These are phyloP conservation scores for Suhomyces kilbournensis DNA, from an alignment of 805 yeast genomes.

Conservation along the genomic window DNA sequence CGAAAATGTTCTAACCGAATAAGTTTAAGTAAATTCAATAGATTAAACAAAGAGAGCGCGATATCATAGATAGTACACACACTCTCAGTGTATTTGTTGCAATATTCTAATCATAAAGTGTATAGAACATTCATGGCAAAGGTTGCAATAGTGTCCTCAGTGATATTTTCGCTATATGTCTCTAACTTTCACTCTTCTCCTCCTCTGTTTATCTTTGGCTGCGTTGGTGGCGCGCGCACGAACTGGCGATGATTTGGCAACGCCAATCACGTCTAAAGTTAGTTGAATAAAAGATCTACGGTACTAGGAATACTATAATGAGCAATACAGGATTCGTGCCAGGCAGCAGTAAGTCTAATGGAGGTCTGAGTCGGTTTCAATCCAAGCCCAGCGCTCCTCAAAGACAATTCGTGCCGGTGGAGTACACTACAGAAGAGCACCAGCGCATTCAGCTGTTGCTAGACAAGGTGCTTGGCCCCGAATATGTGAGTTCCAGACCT, in stretches of 20 bases:
- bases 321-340: background rate
- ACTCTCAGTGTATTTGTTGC: no score
- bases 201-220: background rate
- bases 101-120: background rate
- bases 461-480: slow-evolving; percentile 61
- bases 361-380: slow-evolving; percentile 1
- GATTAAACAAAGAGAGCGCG: no score
- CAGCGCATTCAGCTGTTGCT: slow-evolving; percentile 31
- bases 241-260: slow-evolving; percentile 1
- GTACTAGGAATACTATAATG: background rate
- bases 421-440: slow-evolving; percentile 33
- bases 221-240: background rate
- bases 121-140: no score
- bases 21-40: no score
- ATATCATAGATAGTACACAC: no score
- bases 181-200: background rate
- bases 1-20: no score
- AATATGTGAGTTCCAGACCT: slow-evolving; percentile 69
- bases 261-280: background rate
- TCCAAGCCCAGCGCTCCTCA: slow-evolving; percentile 8
- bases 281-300: background rate
- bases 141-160: background rate
- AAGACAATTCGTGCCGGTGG: slow-evolving; percentile 18
- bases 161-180: background rate
- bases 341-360: slow-evolving; percentile 1